Conservation (phyloP, 768 basidiomycete species). For the Leccinum arenicola region DNA sequence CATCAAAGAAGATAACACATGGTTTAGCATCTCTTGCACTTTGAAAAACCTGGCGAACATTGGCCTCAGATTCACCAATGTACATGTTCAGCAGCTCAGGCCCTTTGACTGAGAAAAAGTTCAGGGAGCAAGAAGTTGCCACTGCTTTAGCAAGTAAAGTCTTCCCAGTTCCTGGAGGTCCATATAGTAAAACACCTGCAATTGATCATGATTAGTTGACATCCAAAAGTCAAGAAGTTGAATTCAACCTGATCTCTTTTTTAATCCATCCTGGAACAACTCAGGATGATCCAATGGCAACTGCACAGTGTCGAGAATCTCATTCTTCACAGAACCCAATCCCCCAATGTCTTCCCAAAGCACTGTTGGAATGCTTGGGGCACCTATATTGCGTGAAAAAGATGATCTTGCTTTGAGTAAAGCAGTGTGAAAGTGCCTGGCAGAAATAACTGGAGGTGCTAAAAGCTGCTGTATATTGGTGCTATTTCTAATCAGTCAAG, state of each 20-base stretch:
- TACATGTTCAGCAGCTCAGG: conserved; percentile 98
- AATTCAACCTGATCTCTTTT: conserved; percentile 84
- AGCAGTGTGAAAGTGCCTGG: conserved; percentile 69
- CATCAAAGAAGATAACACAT: conserved; percentile 96
- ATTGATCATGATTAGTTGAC: background rate
- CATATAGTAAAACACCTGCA: conserved; percentile 85
- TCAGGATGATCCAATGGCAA: conserved; percentile 89
- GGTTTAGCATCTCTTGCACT: conserved; percentile 88
- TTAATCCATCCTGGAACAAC: conserved; percentile 84
- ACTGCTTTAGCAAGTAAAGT: conserved; percentile 95
- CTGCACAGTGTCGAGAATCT: conserved; percentile 95
- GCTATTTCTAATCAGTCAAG: conserved; percentile 4
- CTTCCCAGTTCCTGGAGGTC: conserved; percentile 95
- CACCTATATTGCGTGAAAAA: conserved; percentile 93
- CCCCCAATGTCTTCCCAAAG: conserved; percentile 99
- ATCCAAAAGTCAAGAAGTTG: background rate
- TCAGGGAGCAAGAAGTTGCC: conserved; percentile 90
- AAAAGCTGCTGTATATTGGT: background rate
- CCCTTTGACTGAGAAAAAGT: conserved; percentile 97
- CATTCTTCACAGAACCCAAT: conserved; percentile 78
- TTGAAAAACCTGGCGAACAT: conserved; percentile 91
- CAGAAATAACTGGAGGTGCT: conserved; percentile 24
- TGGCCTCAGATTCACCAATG: conserved; percentile 97
- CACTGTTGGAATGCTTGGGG: conserved; percentile 93
- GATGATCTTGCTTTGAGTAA: conserved; percentile 68